Base-by-base conservation (phyloP, 73 alveolate genomes). In the Symbiodinium natans region DNA sequence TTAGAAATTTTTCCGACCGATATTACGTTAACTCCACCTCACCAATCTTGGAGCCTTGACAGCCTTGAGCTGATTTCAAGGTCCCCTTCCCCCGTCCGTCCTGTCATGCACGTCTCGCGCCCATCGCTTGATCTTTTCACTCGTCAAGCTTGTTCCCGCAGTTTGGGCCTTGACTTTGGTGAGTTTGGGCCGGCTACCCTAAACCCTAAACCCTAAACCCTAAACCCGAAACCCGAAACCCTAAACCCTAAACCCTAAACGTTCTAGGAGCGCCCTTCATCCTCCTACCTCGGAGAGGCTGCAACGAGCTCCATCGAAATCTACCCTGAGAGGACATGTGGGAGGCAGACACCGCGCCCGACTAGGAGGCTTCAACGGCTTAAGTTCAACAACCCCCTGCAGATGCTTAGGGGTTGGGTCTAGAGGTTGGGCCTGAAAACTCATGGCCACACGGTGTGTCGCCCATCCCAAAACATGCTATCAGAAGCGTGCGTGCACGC, bases 91-190 rank as follows among this genome's bases (percentile, higher is more conserved):
- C 19, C 80, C 80, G 38, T 31, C 27, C 80, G 36, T 63, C 38
- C 9, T 36, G 27, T 63, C 80, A 63, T 63, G 80, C 80, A 63
- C 9, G 2, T 63, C n/a, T 0, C 36, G 80, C 80, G 80, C 80
- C 80, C 80, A 23, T 23, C 19, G 80, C 36, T 63, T 56, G 75
- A 56, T 23, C 80, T 13, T 25, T 63, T 63, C 80, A 90, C 96
- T 63, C 96, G 52, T 90, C 96, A 68, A 90, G 96, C 96, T 90
- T 90, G 96, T 90, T 90, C 88, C 96, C 96, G 21, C 96, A 90
- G 39, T 90, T 90, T 23, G 96, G 96, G 87, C 96, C 96, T 90
- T 88, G 29, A 27, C 52, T 41, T 7, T 3, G 13, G 13, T 21
- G 2, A 29, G 6, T 25, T n/a, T 9, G 33, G 11, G 34, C 83